Evolutionary conservation across 345 rosid species (phyloP).

Genomic region (Chamaenerion angustifolium): DNA sequence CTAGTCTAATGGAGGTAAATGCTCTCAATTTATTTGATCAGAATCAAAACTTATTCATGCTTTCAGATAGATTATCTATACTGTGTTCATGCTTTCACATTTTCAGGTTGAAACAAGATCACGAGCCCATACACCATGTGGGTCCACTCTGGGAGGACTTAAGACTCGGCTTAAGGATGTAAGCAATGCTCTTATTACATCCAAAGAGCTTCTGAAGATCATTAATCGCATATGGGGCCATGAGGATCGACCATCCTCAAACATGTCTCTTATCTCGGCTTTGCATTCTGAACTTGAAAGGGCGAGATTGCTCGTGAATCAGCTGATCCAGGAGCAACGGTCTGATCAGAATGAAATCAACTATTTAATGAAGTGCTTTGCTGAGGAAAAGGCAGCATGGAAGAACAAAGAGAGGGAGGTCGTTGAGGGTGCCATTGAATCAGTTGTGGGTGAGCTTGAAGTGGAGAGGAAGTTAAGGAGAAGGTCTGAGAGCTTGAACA

Average conservation of each 20-base stretch:
- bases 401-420: conserved; percentile 73
- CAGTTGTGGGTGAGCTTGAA: conserved; percentile 79
- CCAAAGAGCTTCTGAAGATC: conserved; percentile 83
- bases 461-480: conserved; percentile 78
- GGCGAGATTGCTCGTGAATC: conserved; percentile 86
- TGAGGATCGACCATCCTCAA: conserved; percentile 79
- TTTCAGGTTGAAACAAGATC: conserved; percentile 82
- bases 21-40: not conserved
- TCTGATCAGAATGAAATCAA: conserved; percentile 57
- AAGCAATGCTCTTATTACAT: conserved; percentile 86
- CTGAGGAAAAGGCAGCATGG: conserved; percentile 93
- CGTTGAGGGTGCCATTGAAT: conserved; percentile 87
- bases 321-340: conserved; percentile 66
- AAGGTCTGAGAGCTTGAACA: conserved; percentile 78
- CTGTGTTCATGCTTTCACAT: not conserved
- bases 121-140: conserved; percentile 66
- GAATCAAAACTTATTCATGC: not conserved
- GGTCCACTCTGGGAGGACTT: conserved; percentile 38
- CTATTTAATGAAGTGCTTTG: conserved; percentile 80
- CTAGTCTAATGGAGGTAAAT: conserved; percentile 84
- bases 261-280: conserved; percentile 89
- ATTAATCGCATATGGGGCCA: conserved; percentile 88
- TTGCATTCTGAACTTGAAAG: conserved; percentile 93
- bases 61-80: not conserved
- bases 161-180: conserved; percentile 74